Evolutionary conservation across 371 early-diverging fungal genomes (phyloP).

Genomic region (Rhizomucor pusillus): DNA sequence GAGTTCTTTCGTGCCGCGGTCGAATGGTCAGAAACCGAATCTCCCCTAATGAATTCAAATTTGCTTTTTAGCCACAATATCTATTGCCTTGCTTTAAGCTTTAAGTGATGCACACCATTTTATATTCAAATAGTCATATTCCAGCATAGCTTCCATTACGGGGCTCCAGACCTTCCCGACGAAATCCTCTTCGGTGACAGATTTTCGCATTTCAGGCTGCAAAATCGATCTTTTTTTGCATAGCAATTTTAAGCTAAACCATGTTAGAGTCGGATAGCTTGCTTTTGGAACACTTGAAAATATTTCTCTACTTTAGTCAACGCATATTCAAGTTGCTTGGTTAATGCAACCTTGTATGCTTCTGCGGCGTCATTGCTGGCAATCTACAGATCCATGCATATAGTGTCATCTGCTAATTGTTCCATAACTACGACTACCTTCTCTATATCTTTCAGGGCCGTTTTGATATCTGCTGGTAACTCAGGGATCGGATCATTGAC

Average conservation of each 20-base stretch:
- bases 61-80: background rate
- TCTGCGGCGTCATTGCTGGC: background rate
- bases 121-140: background rate
- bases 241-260: no score
- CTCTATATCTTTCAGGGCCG: no score
- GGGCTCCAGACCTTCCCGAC: background rate
- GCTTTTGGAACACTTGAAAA: background rate
- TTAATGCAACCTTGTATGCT: background rate
- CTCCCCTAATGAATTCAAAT: background rate
- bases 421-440: no score
- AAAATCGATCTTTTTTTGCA: slow-evolving; percentile 1
- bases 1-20: background rate
- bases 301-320: background rate
- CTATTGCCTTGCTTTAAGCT: background rate
- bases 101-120: background rate
- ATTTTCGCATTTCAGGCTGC: background rate
- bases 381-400: no score
- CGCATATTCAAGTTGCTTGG: background rate
- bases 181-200: background rate
- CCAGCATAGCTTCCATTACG: background rate
- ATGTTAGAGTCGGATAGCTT: background rate
- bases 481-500: no score
- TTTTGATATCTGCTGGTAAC: no score
- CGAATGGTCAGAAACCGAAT: background rate
- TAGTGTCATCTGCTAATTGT: no score